Percentiles rank a stretch among this genome's conserved stretches.
Conservation (phyloP, 1,139 yeast species). For the Scheffersomyces insectosa region DNA sequence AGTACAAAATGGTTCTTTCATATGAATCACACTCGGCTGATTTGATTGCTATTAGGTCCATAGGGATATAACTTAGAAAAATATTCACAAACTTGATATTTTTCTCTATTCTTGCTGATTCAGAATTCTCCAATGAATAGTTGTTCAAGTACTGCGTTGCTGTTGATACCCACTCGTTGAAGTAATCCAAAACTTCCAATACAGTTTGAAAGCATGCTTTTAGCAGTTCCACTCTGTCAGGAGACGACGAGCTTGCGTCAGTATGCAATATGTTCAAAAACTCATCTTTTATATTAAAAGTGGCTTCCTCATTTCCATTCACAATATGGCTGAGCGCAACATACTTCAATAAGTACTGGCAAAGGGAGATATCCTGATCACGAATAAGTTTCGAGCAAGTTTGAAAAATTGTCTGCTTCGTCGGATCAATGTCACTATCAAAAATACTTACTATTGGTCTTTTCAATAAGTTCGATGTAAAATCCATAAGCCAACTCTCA, state of each 20-base stretch:
- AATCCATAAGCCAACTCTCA: conserved; percentile 66
- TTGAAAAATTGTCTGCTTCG: conserved; percentile 50
- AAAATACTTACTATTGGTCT: conserved; percentile 24
- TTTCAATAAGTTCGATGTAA: conserved; percentile 66
- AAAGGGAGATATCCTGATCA: conserved; percentile 69
- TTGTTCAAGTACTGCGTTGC: conserved; percentile 34
- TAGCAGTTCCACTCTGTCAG: conserved; percentile 56
- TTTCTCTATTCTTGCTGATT: conserved; percentile 20
- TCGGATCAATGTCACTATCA: conserved; percentile 7
- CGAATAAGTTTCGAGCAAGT: conserved; percentile 69
- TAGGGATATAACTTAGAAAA: conserved; percentile 60
- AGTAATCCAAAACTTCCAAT: conserved; percentile 79
- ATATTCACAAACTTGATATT: conserved; percentile 40
- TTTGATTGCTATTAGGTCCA: conserved; percentile 69
- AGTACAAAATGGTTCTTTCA: conserved; percentile 84
- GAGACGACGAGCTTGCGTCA: conserved; percentile 44
- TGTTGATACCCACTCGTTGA: conserved; percentile 69
- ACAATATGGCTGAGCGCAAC: conserved; percentile 68
- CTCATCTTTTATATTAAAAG: conserved; percentile 54
- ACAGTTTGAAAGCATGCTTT: conserved; percentile 70
- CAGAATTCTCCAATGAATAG: conserved; percentile 17
- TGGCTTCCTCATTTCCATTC: conserved; percentile 44
- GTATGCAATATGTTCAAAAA: conserved; percentile 55
- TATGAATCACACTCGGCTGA: conserved; percentile 84
- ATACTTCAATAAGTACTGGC: conserved; percentile 78